Conservation (phyloP, 164 flowering plant genomes). For the Nelumbo lutea region DNA sequence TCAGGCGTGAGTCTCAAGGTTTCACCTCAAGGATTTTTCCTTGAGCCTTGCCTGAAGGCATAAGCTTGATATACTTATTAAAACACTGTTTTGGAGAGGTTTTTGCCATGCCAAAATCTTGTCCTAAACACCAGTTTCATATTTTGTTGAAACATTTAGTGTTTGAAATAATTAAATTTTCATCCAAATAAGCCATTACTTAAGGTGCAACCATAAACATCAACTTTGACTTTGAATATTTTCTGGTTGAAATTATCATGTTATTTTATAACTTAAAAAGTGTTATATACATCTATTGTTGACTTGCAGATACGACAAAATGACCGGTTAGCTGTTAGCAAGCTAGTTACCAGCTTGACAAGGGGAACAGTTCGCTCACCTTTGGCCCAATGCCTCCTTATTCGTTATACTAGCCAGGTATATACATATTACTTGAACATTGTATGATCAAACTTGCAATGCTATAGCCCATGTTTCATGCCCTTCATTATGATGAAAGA, state of each 20-base stretch:
- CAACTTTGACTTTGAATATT: neutral
- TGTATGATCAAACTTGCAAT: neutral
- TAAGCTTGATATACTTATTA: too few relatives aligned
- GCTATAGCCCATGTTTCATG: neutral
- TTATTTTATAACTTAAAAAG: neutral
- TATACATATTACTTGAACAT: conserved; percentile 1
- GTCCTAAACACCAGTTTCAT: too few relatives aligned
- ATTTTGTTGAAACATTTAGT: too few relatives aligned
- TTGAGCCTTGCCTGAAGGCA: too few relatives aligned
- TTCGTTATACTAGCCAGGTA: conserved; percentile 94
- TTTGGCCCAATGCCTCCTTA: conserved; percentile 91
- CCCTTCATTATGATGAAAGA: neutral
- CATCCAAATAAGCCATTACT: neutral
- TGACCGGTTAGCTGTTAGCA: conserved; percentile 94
- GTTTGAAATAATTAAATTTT: too few relatives aligned
- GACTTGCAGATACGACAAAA: conserved; percentile 87
- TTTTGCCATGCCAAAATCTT: too few relatives aligned
- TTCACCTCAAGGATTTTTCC: too few relatives aligned
- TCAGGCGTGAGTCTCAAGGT: too few relatives aligned
- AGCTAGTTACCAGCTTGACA: conserved; percentile 89
- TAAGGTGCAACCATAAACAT: neutral
- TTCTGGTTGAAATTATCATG: neutral
- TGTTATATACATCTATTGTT: neutral
- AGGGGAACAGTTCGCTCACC: conserved; percentile 94
- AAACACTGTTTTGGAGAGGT: too few relatives aligned